Evolutionary conservation across 2,329 filamentous ascomycete genomes (phyloP).

Genomic region (Paraconiothyrium sp.): DNA sequence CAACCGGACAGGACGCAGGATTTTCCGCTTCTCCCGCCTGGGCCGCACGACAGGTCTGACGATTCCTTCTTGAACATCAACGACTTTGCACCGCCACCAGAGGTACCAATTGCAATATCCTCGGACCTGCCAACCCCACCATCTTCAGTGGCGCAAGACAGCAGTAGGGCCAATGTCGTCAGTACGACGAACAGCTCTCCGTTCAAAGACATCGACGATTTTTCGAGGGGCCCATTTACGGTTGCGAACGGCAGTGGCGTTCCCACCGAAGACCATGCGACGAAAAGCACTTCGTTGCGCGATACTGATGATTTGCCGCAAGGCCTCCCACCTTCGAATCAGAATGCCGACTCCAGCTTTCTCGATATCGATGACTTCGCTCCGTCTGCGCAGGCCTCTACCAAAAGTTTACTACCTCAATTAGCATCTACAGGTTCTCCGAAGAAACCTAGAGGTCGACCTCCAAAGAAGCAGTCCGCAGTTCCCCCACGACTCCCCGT

Average conservation of each 20-base stretch:
- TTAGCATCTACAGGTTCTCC: slow-evolving; percentile 18
- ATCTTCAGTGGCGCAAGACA: neutral
- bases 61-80: slow-evolving; percentile 33
- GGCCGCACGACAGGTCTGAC: slow-evolving; percentile 19
- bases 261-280: neutral
- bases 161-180: neutral
- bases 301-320: slow-evolving; percentile 38
- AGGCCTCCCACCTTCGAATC: slow-evolving; percentile 39
- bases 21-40: slow-evolving; percentile 39
- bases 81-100: slow-evolving; percentile 22
- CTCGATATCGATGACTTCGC: slow-evolving; percentile 38
- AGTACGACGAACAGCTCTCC: slow-evolving; percentile 10
- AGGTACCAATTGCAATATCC: slow-evolving; percentile 29
- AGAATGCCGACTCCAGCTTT: slow-evolving; percentile 35
- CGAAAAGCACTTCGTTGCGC: slow-evolving; percentile 24
- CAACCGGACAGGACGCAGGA: slow-evolving; percentile 45
- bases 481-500: slow-evolving; percentile 14
- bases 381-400: slow-evolving; percentile 17
- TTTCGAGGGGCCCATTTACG: slow-evolving; percentile 13
- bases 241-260: neutral
- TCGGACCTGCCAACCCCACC: slow-evolving; percentile 35
- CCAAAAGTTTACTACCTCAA: slow-evolving; percentile 1
- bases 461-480: slow-evolving; percentile 28
- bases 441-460: slow-evolving; percentile 34
- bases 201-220: slow-evolving; percentile 40